Evolutionary conservation across 768 basidiomycete genomes (phyloP).

Genomic region (Podaxis pistillaris): DNA sequence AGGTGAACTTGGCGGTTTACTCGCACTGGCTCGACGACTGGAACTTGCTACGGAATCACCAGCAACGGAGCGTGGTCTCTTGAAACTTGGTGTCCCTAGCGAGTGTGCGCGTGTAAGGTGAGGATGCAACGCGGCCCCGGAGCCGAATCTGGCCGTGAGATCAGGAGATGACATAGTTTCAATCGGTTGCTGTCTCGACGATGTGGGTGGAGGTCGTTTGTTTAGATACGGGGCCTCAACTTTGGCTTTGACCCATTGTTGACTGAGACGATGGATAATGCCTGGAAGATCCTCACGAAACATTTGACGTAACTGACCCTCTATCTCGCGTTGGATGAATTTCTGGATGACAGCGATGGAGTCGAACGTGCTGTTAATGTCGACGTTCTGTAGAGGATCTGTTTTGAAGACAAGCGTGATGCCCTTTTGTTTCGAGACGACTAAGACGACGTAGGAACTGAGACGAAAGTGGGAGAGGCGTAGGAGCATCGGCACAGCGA

Average conservation of each 20-base stretch:
- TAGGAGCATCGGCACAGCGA: slow-evolving; percentile 97
- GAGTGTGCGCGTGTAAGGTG: slow-evolving; percentile 27
- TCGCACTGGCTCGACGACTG: slow-evolving; percentile 20
- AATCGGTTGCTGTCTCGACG: slow-evolving; percentile 28
- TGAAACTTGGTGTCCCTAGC: slow-evolving; percentile 19
- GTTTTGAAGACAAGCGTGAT: slow-evolving; percentile 99
- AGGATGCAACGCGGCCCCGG: slow-evolving; percentile 19
- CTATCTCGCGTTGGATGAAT: slow-evolving; percentile 96
- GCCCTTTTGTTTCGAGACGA: slow-evolving; percentile 96
- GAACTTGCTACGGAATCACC: slow-evolving; percentile 38
- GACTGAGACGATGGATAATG: slow-evolving; percentile 94
- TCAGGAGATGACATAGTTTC: slow-evolving; percentile 46
- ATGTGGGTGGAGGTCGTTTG: slow-evolving; percentile 42
- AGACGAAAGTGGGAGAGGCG: slow-evolving; percentile 95
- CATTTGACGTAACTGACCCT: slow-evolving; percentile 96
- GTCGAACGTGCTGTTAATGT: slow-evolving; percentile 97
- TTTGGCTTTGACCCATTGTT: slow-evolving; percentile 93
- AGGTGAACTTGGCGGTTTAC: slow-evolving; percentile 15
- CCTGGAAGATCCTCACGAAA: slow-evolving; percentile 95
- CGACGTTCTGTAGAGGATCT: slow-evolving; percentile 95
- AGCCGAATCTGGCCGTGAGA: slow-evolving; percentile 20
- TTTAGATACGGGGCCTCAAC: slow-evolving; percentile 88
- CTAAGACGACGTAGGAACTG: slow-evolving; percentile 93
- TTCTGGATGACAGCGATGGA: slow-evolving; percentile 97
- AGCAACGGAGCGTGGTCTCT: slow-evolving; percentile 40